A percentile compares a stretch with the other conserved stretches of the same genome.
Evolutionary conservation across 106 monocot genomes (phyloP).

Genomic region (Dendrobium nobile): DNA sequence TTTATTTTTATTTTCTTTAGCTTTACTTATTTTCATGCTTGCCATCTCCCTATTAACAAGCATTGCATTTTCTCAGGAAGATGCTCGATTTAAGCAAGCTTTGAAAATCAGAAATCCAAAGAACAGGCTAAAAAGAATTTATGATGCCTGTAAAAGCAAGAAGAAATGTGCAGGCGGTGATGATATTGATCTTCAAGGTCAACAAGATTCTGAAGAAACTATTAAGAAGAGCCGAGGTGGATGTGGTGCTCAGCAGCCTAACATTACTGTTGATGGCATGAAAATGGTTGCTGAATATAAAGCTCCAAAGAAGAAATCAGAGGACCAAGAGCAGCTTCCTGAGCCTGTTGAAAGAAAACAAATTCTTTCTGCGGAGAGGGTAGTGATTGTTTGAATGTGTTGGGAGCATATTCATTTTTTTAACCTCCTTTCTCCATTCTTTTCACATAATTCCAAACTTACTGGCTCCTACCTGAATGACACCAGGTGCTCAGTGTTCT

Average conservation of each 20-base stretch:
- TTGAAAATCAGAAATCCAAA: conserved; percentile 94
- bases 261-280: conserved; percentile 96
- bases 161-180: conserved; percentile 91
- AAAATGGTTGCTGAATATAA: conserved; percentile 99
- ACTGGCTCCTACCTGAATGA: not conserved
- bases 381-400: conserved; percentile 14
- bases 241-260: conserved; percentile 97
- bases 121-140: conserved; percentile 80
- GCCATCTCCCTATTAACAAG: not conserved
- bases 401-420: not conserved
- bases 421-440: not conserved
- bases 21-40: not conserved
- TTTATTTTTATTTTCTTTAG: not conserved
- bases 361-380: conserved; percentile 91
- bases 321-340: conserved; percentile 95
- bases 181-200: conserved; percentile 80
- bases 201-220: conserved; percentile 74
- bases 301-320: conserved; percentile 85
- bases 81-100: conserved; percentile 76
- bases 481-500: conserved; percentile 87
- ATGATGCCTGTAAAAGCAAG: conserved; percentile 95
- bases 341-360: conserved; percentile 97
- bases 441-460: not conserved
- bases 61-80: conserved; percentile 49
- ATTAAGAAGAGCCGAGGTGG: conserved; percentile 82